Conservation (phyloP, 208 protist genomes). For the Acanthamoeba sp. region DNA sequence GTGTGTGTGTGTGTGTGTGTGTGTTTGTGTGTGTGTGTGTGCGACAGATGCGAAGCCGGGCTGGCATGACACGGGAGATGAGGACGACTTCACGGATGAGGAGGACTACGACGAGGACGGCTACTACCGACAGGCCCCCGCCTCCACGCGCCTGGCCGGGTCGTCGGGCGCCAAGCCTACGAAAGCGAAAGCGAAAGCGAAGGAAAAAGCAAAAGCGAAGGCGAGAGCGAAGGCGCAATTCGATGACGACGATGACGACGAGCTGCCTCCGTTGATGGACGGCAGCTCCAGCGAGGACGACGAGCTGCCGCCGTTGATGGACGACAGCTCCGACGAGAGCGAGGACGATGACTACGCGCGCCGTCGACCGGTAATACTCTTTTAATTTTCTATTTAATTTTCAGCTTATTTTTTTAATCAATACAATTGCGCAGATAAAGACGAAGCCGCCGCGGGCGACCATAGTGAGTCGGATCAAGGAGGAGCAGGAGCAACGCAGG, state of each 20-base stretch:
- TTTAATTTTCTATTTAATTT: too few relatives aligned
- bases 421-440: not conserved
- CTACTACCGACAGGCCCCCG: not conserved
- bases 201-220: not conserved
- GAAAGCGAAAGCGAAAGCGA: not conserved
- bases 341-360: not conserved
- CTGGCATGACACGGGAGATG: not conserved
- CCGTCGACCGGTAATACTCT: not conserved
- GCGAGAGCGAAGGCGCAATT: not conserved
- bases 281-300: not conserved
- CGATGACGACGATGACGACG: not conserved
- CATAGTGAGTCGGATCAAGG: slow-evolving; percentile 4
- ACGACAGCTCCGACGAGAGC: not conserved
- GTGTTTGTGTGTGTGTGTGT: too few relatives aligned
- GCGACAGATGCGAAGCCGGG: not conserved
- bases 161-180: not conserved
- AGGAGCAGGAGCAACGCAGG: not conserved
- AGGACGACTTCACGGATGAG: not conserved
- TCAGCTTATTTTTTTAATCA: too few relatives aligned
- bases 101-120: not conserved
- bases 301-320: not conserved
- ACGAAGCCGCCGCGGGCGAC: not conserved
- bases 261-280: not conserved
- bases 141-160: too few relatives aligned
- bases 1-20: too few relatives aligned